Conservation (phyloP, 2,329 filamentous ascomycete genomes). For the Exophiala aquamarina region DNA sequence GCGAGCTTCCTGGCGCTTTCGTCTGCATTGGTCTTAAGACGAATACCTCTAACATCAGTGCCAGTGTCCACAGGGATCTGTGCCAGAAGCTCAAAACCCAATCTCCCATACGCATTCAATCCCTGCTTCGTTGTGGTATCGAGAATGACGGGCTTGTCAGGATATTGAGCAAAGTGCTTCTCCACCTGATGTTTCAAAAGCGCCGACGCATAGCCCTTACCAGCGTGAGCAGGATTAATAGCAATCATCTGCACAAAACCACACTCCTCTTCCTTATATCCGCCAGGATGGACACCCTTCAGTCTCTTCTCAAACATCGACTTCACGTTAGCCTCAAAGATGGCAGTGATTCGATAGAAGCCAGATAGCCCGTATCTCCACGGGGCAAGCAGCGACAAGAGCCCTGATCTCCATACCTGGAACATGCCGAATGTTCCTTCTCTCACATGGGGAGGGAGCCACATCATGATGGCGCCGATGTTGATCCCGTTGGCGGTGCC, state of each 20-base stretch:
- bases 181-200: conserved; percentile 13
- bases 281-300: conserved; percentile 8
- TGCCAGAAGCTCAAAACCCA: conserved; percentile 16
- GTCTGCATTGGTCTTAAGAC: conserved; percentile 7
- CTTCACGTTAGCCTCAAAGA: conserved; percentile 19
- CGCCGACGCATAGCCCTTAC: conserved; percentile 15
- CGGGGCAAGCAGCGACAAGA: conserved; percentile 11
- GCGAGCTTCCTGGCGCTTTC: conserved; percentile 9
- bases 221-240: conserved; percentile 12
- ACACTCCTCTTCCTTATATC: conserved; percentile 11
- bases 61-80: conserved; percentile 14
- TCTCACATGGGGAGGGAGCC: conserved; percentile 15
- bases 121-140: conserved; percentile 17
- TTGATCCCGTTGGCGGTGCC: conserved; percentile 1
- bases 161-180: conserved; percentile 15
- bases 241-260: conserved; percentile 23
- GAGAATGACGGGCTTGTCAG: conserved; percentile 16
- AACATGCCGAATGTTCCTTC: conserved; percentile 7
- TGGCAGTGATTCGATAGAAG: conserved; percentile 13
- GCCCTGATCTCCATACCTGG: conserved; percentile 13
- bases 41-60: conserved; percentile 17
- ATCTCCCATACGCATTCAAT: conserved; percentile 12
- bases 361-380: conserved; percentile 20
- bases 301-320: conserved; percentile 16
- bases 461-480: conserved; percentile 18